phyloP scores from a whole-genome alignment of 768 basidiomycete genomes.

The Sistotremastrum suecicum region DNA sequence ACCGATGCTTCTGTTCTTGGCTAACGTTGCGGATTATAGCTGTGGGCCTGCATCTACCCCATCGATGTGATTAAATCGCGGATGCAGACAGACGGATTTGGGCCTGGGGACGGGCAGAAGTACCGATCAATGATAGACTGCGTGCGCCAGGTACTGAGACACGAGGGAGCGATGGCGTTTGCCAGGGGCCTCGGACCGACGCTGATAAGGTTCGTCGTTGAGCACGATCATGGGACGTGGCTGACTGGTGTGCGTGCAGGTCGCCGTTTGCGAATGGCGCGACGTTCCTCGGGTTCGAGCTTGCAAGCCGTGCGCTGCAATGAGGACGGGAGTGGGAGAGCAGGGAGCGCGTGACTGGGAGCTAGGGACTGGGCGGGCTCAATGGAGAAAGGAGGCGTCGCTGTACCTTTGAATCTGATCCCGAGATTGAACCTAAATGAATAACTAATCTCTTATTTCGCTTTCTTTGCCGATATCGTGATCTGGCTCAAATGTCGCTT shows the following conservation, averaged over 20 bases:
- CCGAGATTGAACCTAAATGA: too few species aligned
- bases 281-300: slow-evolving; percentile 92
- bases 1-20: not conserved
- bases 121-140: slow-evolving; percentile 78
- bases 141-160: slow-evolving; percentile 65
- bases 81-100: slow-evolving; percentile 90
- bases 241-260: slow-evolving; percentile 23
- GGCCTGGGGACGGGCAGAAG: slow-evolving; percentile 58
- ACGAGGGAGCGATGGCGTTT: slow-evolving; percentile 78
- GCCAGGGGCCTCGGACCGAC: slow-evolving; percentile 87
- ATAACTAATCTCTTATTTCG: too few species aligned
- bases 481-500: too few species aligned
- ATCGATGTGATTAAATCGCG: slow-evolving; percentile 95
- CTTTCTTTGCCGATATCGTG: too few species aligned
- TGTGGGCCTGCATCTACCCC: slow-evolving; percentile 90
- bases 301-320: slow-evolving; percentile 48
- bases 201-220: slow-evolving; percentile 59
- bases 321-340: too few species aligned
- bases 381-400: too few species aligned
- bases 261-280: slow-evolving; percentile 95
- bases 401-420: too few species aligned
- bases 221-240: slow-evolving; percentile 1
- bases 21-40: slow-evolving; percentile 23
- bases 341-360: too few species aligned
- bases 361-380: too few species aligned